Conservation (phyloP, 2,329 filamentous ascomycete genomes). For the Didymella segeticola region DNA sequence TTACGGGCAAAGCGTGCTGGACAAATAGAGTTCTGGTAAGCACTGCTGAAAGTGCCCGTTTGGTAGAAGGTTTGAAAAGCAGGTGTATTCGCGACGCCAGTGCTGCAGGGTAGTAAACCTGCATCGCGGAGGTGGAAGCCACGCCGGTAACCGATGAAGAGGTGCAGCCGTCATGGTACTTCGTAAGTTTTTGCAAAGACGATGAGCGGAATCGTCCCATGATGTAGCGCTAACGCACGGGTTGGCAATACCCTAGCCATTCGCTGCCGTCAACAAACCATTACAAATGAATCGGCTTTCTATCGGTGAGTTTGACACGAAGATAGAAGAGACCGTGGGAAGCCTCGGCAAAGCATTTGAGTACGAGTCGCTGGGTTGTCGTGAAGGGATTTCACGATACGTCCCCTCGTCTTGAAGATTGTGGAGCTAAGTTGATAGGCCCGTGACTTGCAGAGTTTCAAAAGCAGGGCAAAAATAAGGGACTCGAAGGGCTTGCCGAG, state of each 20-base stretch:
- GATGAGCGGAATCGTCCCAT: not conserved
- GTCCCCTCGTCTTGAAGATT: not conserved
- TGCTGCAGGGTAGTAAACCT: constrained; percentile 4
- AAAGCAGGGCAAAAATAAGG: not conserved
- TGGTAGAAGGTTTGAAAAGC: not conserved
- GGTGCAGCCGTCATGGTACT: not conserved
- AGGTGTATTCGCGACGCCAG: not conserved
- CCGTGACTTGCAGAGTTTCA: not conserved
- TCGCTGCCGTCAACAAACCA: not conserved
- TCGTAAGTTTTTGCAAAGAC: not conserved
- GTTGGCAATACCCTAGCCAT: not conserved
- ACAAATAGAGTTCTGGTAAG: constrained; percentile 4
- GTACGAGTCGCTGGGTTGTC: not conserved
- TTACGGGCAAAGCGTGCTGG: not conserved
- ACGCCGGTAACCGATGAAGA: not conserved
- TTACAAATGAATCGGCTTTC: not conserved
- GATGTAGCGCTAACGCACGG: not conserved
- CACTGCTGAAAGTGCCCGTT: not conserved
- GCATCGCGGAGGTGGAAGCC: constrained; percentile 7
- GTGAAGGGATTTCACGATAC: not conserved
- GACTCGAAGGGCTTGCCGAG: constrained; percentile 10
- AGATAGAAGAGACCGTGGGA: not conserved
- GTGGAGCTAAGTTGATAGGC: not conserved
- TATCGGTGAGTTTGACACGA: not conserved
- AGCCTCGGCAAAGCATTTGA: not conserved